Conservation (phyloP, 2,329 filamentous ascomycete genomes). For the Xylariaceae sp. region DNA sequence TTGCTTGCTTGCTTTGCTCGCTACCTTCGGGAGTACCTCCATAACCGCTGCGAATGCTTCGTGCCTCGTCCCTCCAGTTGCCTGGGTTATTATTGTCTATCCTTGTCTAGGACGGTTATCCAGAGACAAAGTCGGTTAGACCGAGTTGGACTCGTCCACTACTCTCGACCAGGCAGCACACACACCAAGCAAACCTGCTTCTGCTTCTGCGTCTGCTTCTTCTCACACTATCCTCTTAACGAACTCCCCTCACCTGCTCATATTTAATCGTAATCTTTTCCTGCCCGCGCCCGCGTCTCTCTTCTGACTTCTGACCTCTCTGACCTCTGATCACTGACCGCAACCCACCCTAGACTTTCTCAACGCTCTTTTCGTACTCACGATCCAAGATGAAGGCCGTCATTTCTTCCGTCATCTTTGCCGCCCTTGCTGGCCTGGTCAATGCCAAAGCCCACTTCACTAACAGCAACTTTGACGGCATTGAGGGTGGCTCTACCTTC, state of each 20-base stretch:
- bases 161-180: not conserved
- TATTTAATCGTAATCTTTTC: not conserved
- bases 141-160: not conserved
- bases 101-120: not conserved
- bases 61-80: not conserved
- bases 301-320: too few relatives aligned
- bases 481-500: slow-evolving; percentile 39
- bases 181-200: too few relatives aligned
- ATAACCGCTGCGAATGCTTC: not conserved
- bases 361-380: slow-evolving; percentile 12
- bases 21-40: too few relatives aligned
- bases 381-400: slow-evolving; percentile 33
- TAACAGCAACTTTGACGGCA: slow-evolving; percentile 33
- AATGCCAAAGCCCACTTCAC: slow-evolving; percentile 32
- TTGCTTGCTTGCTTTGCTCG: too few relatives aligned
- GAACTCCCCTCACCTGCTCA: not conserved
- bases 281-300: not conserved
- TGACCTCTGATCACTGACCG: slow-evolving; percentile 1
- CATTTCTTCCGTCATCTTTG: slow-evolving; percentile 28
- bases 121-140: not conserved
- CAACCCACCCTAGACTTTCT: slow-evolving; percentile 9
- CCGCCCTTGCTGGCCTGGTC: slow-evolving; percentile 31
- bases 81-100: not conserved
- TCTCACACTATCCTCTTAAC: not conserved
- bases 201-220: not conserved